A percentile compares a stretch with the other conserved stretches of the same genome.
These are phyloP conservation scores for Medicago ruthenica DNA, from an alignment of 306 rosid species.

Conservation along the genomic window DNA sequence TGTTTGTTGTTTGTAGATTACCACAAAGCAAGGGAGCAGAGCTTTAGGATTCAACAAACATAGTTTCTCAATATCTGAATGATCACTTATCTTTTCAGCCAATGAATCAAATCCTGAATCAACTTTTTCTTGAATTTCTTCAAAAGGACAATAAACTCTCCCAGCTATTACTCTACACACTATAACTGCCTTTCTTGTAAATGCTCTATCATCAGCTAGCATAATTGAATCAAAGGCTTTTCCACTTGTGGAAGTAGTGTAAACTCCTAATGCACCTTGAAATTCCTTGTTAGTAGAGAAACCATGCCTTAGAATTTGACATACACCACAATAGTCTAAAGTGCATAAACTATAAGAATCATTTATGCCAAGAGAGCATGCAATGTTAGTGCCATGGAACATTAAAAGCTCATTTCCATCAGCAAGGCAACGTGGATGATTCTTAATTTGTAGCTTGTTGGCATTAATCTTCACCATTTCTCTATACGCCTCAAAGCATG, in stretches of 20 bases:
- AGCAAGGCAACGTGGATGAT: conserved; percentile 63
- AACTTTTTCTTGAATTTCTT: conserved; percentile 32
- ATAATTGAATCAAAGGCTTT: conserved; percentile 53
- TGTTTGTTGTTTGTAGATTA: conserved; percentile 47
- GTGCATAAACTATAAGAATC: conserved; percentile 50
- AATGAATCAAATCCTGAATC: conserved; percentile 55
- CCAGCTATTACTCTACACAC: conserved; percentile 82
- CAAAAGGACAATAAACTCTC: conserved; percentile 40
- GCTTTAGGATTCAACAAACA: conserved; percentile 54
- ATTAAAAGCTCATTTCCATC: conserved; percentile 77
- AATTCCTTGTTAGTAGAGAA: conserved; percentile 47
- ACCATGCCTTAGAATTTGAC: conserved; percentile 62
- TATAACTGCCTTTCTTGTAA: conserved; percentile 50
- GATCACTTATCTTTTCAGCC: conserved; percentile 40
- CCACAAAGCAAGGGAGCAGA: conserved; percentile 69
- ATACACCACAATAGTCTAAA: conserved; percentile 53
- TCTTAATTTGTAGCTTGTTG: conserved; percentile 40
- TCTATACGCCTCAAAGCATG: conserved; percentile 65
- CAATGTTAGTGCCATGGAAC: conserved; percentile 66
- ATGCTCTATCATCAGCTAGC: conserved; percentile 12
- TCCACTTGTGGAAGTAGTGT: conserved; percentile 52
- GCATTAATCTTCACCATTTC: conserved; percentile 58
- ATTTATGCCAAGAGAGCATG: conserved; percentile 61
- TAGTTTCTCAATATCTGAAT: conserved; percentile 52
- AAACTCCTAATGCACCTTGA: conserved; percentile 45